Base-by-base conservation (phyloP, 257 asterid species). In the Solanum sejunctum region DNA sequence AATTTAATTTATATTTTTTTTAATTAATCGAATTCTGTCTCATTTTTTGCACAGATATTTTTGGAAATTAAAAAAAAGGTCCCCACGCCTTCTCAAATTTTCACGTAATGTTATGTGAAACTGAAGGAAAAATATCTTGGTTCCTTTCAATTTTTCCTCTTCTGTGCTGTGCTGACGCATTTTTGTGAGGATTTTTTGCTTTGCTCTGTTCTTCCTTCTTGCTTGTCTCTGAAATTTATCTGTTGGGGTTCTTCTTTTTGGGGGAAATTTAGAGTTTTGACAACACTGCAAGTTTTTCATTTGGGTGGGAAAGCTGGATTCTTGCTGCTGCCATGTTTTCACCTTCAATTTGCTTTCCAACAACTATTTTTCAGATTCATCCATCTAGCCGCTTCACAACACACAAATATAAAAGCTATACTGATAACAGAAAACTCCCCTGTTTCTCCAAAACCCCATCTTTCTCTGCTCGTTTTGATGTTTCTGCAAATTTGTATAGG, bases 311-410 rank as follows among this genome's bases (percentile, higher is more conserved):
- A 49, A 75, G 13, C 61, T 49, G 61, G n/a, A 52, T 9, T 77
- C 45, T 51, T 77, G 63, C 45, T 1, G 63, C 4, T 51, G 82
- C 82, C 64, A 94, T 94, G 97, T 90, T 93, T 89, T 89, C 93
- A 11, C 89, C 88, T 26, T 79, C 90, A 52, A 86, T 85, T 57
- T 87, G 83, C 52, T 82, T 87, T 11, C 88, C 91, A 41, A 15
- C 89, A 75, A 56, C 86, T 39, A 21, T 86, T 60, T 60, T 64
- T 80, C 91, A 85, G 51, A 78, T 49, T 85, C 92, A 70, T 16
- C 86, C 60, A 12, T 47, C 84, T 71, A 84, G 60, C 17, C 83
- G 55, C 23, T 61, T 79, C 32, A 83, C 84, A 77, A 16, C 52
- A 52, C 79, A 84, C 86, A 67, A 77, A 28, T 72, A 79, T 82